Evolutionary conservation across 1,139 yeast species (phyloP).

Genomic region (Saccharomyces hybrid): DNA sequence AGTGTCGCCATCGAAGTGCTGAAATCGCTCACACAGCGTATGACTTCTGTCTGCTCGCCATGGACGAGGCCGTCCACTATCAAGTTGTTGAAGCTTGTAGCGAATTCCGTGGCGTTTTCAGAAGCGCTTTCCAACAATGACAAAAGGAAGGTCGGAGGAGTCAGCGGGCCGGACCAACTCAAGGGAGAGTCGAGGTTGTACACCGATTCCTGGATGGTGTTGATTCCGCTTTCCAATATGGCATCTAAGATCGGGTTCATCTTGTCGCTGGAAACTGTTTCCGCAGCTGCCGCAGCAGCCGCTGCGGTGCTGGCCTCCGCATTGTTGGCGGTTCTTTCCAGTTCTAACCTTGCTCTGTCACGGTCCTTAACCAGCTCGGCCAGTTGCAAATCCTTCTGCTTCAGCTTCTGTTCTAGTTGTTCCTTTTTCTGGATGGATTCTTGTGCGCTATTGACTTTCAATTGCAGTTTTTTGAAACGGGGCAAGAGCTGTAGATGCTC

Average conservation of each 20-base stretch:
- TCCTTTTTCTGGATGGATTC: conserved; percentile 84
- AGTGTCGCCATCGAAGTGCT: conserved; percentile 60
- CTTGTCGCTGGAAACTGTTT: conserved; percentile 7
- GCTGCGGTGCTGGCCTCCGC: background rate
- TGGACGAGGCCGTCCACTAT: conserved; percentile 64
- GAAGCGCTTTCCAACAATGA: conserved; percentile 68
- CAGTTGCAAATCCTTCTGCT: conserved; percentile 76
- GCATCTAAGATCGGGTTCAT: conserved; percentile 52
- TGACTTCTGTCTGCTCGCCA: conserved; percentile 62
- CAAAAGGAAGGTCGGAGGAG: conserved; percentile 56
- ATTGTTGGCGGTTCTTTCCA: conserved; percentile 43
- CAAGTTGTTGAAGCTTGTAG: conserved; percentile 67
- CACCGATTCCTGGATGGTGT: conserved; percentile 64
- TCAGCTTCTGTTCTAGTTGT: conserved; percentile 72
- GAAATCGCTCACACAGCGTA: conserved; percentile 60
- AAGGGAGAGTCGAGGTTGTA: conserved; percentile 70
- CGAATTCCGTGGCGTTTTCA: conserved; percentile 70
- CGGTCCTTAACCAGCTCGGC: conserved; percentile 87
- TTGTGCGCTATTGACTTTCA: conserved; percentile 86
- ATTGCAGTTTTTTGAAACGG: conserved; percentile 76
- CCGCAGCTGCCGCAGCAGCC: conserved; percentile 24
- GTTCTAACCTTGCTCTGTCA: conserved; percentile 77
- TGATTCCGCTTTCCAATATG: conserved; percentile 59
- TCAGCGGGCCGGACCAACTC: conserved; percentile 76
- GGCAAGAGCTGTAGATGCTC: conserved; percentile 78